Base-by-base conservation (phyloP, 2,329 filamentous ascomycete genomes). In the Diaporthe vaccinii region DNA sequence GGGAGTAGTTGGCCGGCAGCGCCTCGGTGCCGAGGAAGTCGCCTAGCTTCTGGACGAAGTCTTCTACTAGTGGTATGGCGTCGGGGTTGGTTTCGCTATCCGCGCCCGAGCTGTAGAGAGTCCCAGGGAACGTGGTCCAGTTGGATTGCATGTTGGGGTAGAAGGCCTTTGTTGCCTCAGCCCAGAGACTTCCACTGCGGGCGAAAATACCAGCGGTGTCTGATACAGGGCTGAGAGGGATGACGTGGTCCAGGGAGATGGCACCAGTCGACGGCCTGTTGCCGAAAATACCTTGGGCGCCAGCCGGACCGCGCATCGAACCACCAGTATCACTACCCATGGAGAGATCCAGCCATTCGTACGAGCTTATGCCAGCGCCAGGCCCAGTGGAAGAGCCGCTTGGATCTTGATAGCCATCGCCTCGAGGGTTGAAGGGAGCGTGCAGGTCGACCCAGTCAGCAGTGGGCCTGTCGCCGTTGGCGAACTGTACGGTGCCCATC, bases 401-500 rank as follows among this genome's bases (percentile, higher is more conserved):
- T 76, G 87, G 83, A 2, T 84, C 82, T 68, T 86, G 84, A 53
- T 88, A 89, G 0, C 86, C 85, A 74, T 90, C 88, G 0, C 85
- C 88, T 0, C 86, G 80, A 0, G 86, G 85, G 75, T 87, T 87
- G 77, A 86, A 87, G 0, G 86, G 86, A 0, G 82, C 79, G 20
- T 85, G 84, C 53, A 83, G 85, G 72, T 85, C 84, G 3, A 85
- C 82, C 82, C 83, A 85, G 76, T 91, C 89, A 0, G 85, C 86
- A 0, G 88, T 90, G 0, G 89, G 86, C 1, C 78, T 79, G 77
- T 84, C 82, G 3, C 82, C 81, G 71, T 84, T 83, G 15, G 87
- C 87, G 74, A 89, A 89, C 77, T 88, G 85, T 2, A 84, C 83
- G 0, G 84, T 84, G 77, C 87, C 88, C 77, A 86, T 85, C 74